A percentile compares a stretch with the other conserved stretches of the same genome.
These are phyloP conservation scores for Penicillium paxilli DNA, from an alignment of 495 filamentous ascomycete genomes.

Conservation along the genomic window DNA sequence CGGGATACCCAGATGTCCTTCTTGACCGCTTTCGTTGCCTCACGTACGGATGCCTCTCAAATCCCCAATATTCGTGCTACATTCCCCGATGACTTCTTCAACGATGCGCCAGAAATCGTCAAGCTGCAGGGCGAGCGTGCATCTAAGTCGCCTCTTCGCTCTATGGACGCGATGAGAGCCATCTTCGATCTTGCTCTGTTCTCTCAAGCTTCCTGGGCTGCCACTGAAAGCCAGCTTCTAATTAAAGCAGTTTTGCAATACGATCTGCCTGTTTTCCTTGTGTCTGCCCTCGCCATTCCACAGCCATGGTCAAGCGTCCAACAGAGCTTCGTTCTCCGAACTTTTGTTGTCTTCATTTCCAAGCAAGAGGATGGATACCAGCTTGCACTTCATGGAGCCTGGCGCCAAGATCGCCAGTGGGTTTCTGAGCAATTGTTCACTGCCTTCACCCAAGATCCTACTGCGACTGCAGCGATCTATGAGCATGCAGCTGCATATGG, in stretches of 20 bases:
- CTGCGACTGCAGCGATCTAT: conserved; percentile 75
- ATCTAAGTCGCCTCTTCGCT: conserved; percentile 83
- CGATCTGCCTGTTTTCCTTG: conserved; percentile 67
- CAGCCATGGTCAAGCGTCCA: conserved; percentile 65
- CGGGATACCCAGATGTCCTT: conserved; percentile 88
- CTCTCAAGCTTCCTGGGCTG: conserved; percentile 61
- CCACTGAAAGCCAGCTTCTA: conserved; percentile 63
- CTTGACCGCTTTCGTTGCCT: conserved; percentile 74
- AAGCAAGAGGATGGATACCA: conserved; percentile 69
- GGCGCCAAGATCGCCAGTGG: conserved; percentile 84
- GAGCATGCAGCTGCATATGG: conserved; percentile 74
- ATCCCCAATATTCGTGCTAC: conserved; percentile 78
- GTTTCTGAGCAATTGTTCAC: conserved; percentile 76
- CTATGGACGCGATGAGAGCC: conserved; percentile 78
- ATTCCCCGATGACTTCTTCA: conserved; percentile 75
- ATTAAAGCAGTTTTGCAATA: conserved; percentile 50
- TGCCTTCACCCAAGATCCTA: conserved; percentile 71
- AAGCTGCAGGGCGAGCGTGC: conserved; percentile 71
- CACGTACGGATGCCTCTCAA: conserved; percentile 76
- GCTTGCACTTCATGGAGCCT: conserved; percentile 84
- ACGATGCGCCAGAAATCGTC: conserved; percentile 66
- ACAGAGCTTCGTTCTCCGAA: conserved; percentile 60
- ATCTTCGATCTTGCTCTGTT: conserved; percentile 77
- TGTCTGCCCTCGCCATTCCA: conserved; percentile 69
- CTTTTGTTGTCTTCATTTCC: conserved; percentile 60